These are phyloP conservation scores for Centella asiatica DNA, from an alignment of 129 eudicot species.

Conservation along the genomic window DNA sequence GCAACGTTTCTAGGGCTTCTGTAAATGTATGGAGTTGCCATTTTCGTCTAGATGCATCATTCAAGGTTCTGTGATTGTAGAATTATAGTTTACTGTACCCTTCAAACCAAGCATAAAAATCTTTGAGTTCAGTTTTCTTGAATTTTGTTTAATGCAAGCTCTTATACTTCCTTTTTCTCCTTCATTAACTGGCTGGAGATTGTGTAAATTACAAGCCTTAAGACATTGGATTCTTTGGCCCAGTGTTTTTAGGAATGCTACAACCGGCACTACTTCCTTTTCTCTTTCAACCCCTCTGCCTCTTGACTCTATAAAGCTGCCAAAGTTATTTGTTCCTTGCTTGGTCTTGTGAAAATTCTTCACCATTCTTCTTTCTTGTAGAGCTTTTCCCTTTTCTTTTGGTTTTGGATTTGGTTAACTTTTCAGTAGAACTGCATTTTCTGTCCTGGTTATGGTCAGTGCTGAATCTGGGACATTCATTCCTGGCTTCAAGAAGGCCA, in stretches of 20 bases:
- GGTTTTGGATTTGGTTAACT: background rate
- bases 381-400: background rate
- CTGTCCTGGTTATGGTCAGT: too few relatives aligned
- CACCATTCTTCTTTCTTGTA: background rate
- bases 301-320: conserved; percentile 9
- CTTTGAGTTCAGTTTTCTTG: too few relatives aligned
- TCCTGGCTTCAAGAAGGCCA: background rate
- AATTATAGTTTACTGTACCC: too few relatives aligned
- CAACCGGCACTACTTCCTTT: background rate
- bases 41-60: too few relatives aligned
- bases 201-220: conserved; percentile 2
- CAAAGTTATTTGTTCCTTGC: conserved; percentile 1
- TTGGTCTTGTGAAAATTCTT: background rate
- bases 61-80: too few relatives aligned
- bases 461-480: background rate
- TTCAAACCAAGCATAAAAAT: too few relatives aligned
- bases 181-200: background rate
- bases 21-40: too few relatives aligned
- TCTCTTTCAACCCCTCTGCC: background rate
- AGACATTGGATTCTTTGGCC: background rate
- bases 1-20: too few relatives aligned
- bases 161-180: too few relatives aligned
- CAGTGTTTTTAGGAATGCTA: background rate
- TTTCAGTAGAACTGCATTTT: background rate
- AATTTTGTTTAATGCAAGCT: too few relatives aligned